Percentiles rank a stretch among this genome's conserved stretches.
These are phyloP conservation scores for Trichoderma reesei DNA, from an alignment of 495 filamentous ascomycete species.

Conservation along the genomic window DNA sequence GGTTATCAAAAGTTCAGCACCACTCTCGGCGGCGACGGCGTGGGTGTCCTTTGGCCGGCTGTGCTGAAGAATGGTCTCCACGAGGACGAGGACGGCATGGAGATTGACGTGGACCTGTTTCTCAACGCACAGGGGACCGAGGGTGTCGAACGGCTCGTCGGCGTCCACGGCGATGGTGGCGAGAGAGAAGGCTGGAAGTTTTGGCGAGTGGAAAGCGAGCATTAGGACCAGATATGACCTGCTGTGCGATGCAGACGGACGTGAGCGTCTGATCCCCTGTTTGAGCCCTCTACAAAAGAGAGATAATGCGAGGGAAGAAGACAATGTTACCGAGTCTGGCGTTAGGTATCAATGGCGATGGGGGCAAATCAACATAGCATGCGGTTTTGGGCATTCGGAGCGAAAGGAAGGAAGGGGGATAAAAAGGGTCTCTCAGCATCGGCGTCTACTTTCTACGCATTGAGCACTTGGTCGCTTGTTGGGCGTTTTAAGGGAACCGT, in stretches of 20 bases:
- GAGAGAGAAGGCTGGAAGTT: constrained; percentile 87
- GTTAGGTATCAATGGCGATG: neutral
- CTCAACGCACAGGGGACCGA: constrained; percentile 69
- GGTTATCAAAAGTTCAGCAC: constrained; percentile 78
- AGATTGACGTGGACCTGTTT: constrained; percentile 90
- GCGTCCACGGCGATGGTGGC: constrained; percentile 47
- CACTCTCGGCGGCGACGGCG: constrained; percentile 80
- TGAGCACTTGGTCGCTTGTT: neutral
- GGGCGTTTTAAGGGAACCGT: neutral
- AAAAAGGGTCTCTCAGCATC: too few relatives aligned
- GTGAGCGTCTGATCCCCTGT: constrained; percentile 5
- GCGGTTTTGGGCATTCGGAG: neutral
- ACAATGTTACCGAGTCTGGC: neutral
- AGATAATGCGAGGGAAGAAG: neutral
- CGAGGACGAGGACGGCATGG: constrained; percentile 64
- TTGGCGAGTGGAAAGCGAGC: constrained; percentile 57
- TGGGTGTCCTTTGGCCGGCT: constrained; percentile 87
- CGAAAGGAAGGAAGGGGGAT: too few relatives aligned
- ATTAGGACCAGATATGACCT: neutral
- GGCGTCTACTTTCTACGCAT: neutral
- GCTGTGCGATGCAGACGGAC: neutral
- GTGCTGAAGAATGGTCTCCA: constrained; percentile 65
- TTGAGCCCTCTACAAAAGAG: neutral
- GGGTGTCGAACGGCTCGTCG: constrained; percentile 68
- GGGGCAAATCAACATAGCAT: neutral